phyloP scores from a whole-genome alignment of 306 rosid species.

The peach (Prunus persica) region Prunus_persica_NCBIv2 NC_034012.1:5328501-5329000 shows the following conservation, averaged over 20 bases:
- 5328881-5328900: slow-evolving; percentile 28
- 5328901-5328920: slow-evolving; percentile 23
- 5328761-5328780: slow-evolving; percentile 43
- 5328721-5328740: background rate
- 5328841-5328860: slow-evolving; percentile 48
- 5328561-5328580: slow-evolving; percentile 29
- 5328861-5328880: slow-evolving; percentile 57
- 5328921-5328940: slow-evolving; percentile 3
- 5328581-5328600: slow-evolving; percentile 19
- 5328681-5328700: background rate
- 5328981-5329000: slow-evolving; percentile 10
- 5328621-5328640: slow-evolving; percentile 36
- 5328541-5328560: slow-evolving; percentile 42
- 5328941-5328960: background rate
- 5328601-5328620: slow-evolving; percentile 65
- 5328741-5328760: slow-evolving; percentile 50
- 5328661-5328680: slow-evolving; percentile 23
- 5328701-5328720: background rate
- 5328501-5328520: slow-evolving; percentile 28
- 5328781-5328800: background rate
- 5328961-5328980: background rate
- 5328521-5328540: slow-evolving; percentile 33
- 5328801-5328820: slow-evolving; percentile 20
- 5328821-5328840: background rate
- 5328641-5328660: slow-evolving; percentile 35